phyloP scores from a whole-genome alignment of 192 early-diverging fungal genomes.

The Coemansia furcata region DNA sequence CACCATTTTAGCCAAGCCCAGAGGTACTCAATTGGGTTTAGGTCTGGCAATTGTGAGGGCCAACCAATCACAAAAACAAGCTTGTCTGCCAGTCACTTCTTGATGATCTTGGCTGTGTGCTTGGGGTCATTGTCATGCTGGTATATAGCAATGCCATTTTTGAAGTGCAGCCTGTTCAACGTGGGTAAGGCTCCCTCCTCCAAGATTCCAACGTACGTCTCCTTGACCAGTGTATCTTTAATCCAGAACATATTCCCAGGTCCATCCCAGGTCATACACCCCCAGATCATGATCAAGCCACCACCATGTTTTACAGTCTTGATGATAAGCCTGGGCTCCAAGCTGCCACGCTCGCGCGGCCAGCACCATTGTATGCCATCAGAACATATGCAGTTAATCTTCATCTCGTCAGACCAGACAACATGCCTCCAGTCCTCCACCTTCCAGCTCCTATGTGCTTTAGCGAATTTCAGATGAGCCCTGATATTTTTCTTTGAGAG shows the following conservation, averaged over 20 bases:
- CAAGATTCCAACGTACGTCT: background rate
- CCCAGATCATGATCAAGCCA: constrained; percentile 29
- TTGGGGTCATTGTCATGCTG: constrained; percentile 32
- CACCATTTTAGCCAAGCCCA: background rate
- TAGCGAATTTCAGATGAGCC: constrained; percentile 10
- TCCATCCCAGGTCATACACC: constrained; percentile 19
- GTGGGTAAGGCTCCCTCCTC: background rate
- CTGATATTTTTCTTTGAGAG: background rate
- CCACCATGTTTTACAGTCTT: constrained; percentile 34
- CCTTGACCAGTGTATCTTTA: constrained; percentile 11
- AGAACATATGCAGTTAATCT: constrained; percentile 36
- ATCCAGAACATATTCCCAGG: constrained; percentile 12
- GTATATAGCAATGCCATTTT: constrained; percentile 11
- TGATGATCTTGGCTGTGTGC: constrained; percentile 6
- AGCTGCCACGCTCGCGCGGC: background rate
- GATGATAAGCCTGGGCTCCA: constrained; percentile 5
- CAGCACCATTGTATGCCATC: constrained; percentile 33
- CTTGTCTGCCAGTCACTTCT: background rate
- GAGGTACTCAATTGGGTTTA: constrained; percentile 9
- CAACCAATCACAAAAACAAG: constrained; percentile 6
- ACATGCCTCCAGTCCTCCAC: constrained; percentile 29
- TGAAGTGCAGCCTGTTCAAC: background rate
- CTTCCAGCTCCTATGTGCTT: constrained; percentile 26
- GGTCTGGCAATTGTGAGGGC: constrained; percentile 16
- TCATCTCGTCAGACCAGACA: constrained; percentile 43